Conservation (phyloP, 2,329 filamentous ascomycete genomes). For the Mycosphaerella arachidis region DNA sequence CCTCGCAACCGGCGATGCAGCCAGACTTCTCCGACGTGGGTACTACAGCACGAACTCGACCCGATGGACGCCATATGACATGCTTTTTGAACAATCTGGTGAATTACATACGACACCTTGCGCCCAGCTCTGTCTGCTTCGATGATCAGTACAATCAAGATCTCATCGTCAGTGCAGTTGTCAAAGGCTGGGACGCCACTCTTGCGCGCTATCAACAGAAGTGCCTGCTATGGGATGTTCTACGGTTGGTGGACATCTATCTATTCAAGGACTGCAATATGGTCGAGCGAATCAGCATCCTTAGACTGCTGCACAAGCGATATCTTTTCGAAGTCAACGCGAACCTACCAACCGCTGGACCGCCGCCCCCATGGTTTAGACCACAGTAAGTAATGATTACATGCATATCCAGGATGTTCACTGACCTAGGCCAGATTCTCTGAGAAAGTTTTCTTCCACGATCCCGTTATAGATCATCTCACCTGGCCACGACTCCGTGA, state of each 20-base stretch:
- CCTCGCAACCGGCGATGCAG: neutral
- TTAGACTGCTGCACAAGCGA: conserved; percentile 22
- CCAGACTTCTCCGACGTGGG: conserved; percentile 14
- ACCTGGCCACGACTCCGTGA: conserved; percentile 20
- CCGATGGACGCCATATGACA: conserved; percentile 18
- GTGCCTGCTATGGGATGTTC: conserved; percentile 20
- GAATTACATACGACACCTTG: conserved; percentile 19
- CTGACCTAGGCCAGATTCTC: conserved; percentile 15
- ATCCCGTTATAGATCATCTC: conserved; percentile 22
- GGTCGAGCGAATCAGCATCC: conserved; percentile 19
- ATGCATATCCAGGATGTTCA: neutral
- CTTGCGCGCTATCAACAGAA: conserved; percentile 19
- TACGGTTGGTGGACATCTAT: conserved; percentile 21
- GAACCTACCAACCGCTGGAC: conserved; percentile 16
- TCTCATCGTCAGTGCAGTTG: conserved; percentile 17
- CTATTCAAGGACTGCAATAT: conserved; percentile 22
- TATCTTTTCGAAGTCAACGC: conserved; percentile 21
- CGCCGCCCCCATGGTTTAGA: conserved; percentile 20
- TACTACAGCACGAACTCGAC: conserved; percentile 11
- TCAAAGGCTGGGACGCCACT: conserved; percentile 21
- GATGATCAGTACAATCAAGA: conserved; percentile 22
- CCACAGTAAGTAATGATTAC: conserved; percentile 15
- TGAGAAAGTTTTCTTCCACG: conserved; percentile 20
- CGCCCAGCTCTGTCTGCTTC: conserved; percentile 18
- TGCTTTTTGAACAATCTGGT: conserved; percentile 22